Evolutionary conservation across 108 stramenopile genomes (phyloP).

Genomic region (Pseudonitzschia pungens): DNA sequence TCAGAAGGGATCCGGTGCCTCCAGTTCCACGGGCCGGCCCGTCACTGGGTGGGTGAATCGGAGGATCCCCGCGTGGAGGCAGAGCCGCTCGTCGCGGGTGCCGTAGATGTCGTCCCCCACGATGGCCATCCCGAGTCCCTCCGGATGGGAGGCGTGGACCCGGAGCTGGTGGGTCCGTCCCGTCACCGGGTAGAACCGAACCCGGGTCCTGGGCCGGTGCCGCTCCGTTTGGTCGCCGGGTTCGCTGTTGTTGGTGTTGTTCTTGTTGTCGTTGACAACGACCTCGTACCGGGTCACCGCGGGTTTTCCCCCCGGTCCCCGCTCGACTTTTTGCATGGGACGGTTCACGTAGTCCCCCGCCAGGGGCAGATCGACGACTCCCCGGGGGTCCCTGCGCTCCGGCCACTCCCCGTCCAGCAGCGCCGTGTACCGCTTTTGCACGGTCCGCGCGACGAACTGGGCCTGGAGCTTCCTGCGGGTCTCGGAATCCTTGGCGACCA

Average conservation of each 20-base stretch:
- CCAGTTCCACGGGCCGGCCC: slow-evolving; percentile 8
- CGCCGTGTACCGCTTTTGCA: slow-evolving; percentile 32
- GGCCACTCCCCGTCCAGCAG: slow-evolving; percentile 21
- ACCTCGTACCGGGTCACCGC: slow-evolving; percentile 28
- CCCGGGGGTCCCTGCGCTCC: not conserved
- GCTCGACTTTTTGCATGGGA: slow-evolving; percentile 34
- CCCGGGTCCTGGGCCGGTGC: slow-evolving; percentile 1
- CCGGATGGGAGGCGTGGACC: slow-evolving; percentile 27
- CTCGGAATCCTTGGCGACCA: slow-evolving; percentile 23
- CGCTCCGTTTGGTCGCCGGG: not conserved
- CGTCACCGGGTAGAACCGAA: slow-evolving; percentile 26
- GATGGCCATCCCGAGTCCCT: slow-evolving; percentile 26
- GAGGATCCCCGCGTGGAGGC: slow-evolving; percentile 26
- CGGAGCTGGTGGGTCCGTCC: slow-evolving; percentile 32
- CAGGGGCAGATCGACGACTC: slow-evolving; percentile 23
- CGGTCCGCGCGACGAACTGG: slow-evolving; percentile 27
- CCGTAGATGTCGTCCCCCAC: slow-evolving; percentile 37
- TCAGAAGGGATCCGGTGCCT: slow-evolving; percentile 23
- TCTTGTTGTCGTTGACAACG: not conserved
- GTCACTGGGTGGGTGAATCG: slow-evolving; percentile 18
- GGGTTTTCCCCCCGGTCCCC: slow-evolving; percentile 18
- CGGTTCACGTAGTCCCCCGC: slow-evolving; percentile 25
- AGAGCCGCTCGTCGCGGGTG: slow-evolving; percentile 22
- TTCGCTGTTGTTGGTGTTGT: not conserved
- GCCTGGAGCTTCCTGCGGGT: slow-evolving; percentile 21